These are phyloP conservation scores for Neofusicoccum sp. DNA, from an alignment of 2,329 filamentous ascomycete genomes.

Conservation along the genomic window DNA sequence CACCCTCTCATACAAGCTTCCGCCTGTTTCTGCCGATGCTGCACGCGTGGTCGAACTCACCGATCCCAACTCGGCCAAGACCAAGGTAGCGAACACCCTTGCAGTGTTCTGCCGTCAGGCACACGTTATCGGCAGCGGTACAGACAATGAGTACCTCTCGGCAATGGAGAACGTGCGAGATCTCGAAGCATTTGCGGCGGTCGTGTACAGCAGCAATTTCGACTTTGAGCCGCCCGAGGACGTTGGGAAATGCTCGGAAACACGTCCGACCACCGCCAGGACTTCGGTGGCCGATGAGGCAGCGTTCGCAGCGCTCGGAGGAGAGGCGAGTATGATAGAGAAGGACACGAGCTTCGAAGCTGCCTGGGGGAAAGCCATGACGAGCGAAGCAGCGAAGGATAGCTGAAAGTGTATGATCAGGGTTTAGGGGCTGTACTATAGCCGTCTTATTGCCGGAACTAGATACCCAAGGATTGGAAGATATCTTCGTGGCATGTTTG, in stretches of 20 bases:
- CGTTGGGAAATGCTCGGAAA: slow-evolving; percentile 11
- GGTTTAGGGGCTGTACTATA: slow-evolving; percentile 6
- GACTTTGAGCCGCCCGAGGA: slow-evolving; percentile 49
- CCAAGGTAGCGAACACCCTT: slow-evolving; percentile 84
- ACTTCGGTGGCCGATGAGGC: slow-evolving; percentile 2
- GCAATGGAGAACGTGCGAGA: slow-evolving; percentile 75
- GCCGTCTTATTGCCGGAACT: background rate
- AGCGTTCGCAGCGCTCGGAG: slow-evolving; percentile 21
- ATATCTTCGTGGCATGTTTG: slow-evolving; percentile 2
- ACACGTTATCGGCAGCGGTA: slow-evolving; percentile 73
- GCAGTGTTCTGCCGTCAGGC: slow-evolving; percentile 90
- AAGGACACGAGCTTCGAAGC: slow-evolving; percentile 60
- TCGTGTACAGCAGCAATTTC: slow-evolving; percentile 84
- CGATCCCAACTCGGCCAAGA: slow-evolving; percentile 49
- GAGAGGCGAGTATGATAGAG: slow-evolving; percentile 22
- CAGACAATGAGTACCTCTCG: slow-evolving; percentile 50
- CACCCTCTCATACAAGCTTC: slow-evolving; percentile 70
- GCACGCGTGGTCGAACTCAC: slow-evolving; percentile 53
- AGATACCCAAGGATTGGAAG: slow-evolving; percentile 9
- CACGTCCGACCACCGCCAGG: slow-evolving; percentile 21
- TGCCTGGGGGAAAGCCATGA: slow-evolving; percentile 66
- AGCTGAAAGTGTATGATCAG: slow-evolving; percentile 2
- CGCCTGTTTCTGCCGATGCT: slow-evolving; percentile 41
- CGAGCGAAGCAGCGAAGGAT: slow-evolving; percentile 39
- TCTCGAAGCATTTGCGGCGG: slow-evolving; percentile 78